phyloP scores from a whole-genome alignment of 192 early-diverging fungal species.

The Backusella sp. region DNA sequence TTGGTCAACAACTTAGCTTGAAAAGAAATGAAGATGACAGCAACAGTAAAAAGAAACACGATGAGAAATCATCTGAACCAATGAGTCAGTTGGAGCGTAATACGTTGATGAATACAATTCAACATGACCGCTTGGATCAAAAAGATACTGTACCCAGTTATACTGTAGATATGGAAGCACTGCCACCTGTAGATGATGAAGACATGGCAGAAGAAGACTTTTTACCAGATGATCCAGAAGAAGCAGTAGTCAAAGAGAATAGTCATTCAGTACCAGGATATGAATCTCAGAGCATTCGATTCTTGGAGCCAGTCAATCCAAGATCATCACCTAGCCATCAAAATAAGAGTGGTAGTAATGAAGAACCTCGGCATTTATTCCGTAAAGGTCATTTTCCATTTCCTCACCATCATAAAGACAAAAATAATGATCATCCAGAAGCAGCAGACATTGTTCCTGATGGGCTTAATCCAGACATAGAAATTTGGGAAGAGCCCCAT shows the following conservation, averaged over 20 bases:
- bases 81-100: slow-evolving; percentile 22
- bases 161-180: slow-evolving; percentile 14
- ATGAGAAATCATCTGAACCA: slow-evolving; percentile 2
- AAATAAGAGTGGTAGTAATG: not conserved
- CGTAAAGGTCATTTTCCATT: not conserved
- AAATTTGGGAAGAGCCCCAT: slow-evolving; percentile 27
- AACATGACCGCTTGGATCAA: not conserved
- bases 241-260: not conserved
- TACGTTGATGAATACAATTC: slow-evolving; percentile 23
- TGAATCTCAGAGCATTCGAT: slow-evolving; percentile 35
- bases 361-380: not conserved
- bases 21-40: slow-evolving; percentile 9
- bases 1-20: slow-evolving; percentile 19
- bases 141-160: not conserved
- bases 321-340: slow-evolving; percentile 4
- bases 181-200: not conserved
- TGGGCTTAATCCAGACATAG: not conserved
- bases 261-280: not conserved
- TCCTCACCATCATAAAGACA: not conserved
- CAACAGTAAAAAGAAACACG: not conserved
- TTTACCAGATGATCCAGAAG: slow-evolving; percentile 23
- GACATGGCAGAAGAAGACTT: slow-evolving; percentile 31
- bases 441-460: not conserved
- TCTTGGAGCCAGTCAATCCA: slow-evolving; percentile 36
- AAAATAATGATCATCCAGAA: not conserved